These are phyloP conservation scores for Fusarium penzigii DNA, from an alignment of 2,329 filamentous ascomycete species.

Conservation along the genomic window DNA sequence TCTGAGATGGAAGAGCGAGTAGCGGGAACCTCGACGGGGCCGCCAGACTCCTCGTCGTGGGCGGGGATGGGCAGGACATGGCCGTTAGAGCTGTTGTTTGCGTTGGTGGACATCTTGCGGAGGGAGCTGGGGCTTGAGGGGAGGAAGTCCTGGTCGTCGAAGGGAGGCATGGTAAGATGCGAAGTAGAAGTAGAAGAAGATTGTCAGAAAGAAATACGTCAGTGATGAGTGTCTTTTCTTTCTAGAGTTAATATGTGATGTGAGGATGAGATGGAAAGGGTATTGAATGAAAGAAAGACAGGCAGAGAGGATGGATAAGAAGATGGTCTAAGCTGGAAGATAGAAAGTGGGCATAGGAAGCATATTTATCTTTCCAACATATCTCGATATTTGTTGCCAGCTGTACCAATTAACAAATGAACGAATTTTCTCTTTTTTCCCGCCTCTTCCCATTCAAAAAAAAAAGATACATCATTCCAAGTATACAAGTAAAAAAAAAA, in stretches of 20 bases:
- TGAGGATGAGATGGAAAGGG: not conserved
- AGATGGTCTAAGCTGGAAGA: not conserved
- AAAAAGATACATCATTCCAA: not conserved
- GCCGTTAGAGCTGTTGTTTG: conserved; percentile 17
- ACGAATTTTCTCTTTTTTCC: not conserved
- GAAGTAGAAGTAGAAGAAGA: conserved; percentile 10
- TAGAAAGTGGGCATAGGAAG: not conserved
- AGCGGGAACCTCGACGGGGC: conserved; percentile 69
- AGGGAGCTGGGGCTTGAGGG: conserved; percentile 20
- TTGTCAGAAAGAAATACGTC: conserved; percentile 4
- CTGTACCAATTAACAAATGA: no score
- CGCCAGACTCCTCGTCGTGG: conserved; percentile 46
- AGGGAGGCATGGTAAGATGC: conserved; percentile 57
- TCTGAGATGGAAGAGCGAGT: conserved; percentile 69
- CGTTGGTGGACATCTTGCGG: conserved; percentile 17
- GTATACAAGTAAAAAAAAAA: not conserved
- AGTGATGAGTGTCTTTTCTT: not conserved
- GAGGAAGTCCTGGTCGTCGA: conserved; percentile 58
- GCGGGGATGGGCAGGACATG: conserved; percentile 35
- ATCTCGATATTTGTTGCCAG: no score
- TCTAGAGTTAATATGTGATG: conserved; percentile 16
- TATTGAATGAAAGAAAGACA: not conserved
- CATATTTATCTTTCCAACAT: not conserved
- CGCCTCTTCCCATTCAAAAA: not conserved
- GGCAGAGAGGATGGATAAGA: not conserved